Evolutionary conservation across 805 yeast species (phyloP).

Genomic region (Pichia membranifaciens): DNA sequence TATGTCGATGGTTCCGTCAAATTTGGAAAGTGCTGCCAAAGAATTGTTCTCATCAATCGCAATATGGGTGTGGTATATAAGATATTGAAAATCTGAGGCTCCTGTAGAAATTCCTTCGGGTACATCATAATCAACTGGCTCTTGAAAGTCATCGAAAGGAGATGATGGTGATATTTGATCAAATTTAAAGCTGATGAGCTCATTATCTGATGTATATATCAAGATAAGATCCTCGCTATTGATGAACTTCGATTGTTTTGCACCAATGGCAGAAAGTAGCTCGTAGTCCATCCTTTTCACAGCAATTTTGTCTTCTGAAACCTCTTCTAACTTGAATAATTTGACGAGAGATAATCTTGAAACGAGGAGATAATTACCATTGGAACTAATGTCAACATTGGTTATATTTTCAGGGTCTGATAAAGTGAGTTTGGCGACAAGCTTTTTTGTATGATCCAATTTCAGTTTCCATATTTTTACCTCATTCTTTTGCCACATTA

Average conservation of each 20-base stretch:
- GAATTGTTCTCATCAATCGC: slow-evolving; percentile 41
- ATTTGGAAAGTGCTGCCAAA: slow-evolving; percentile 52
- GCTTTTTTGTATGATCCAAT: slow-evolving; percentile 37
- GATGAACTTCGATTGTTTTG: slow-evolving; percentile 46
- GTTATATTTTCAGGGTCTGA: slow-evolving; percentile 79
- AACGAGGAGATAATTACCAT: slow-evolving; percentile 64
- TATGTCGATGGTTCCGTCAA: slow-evolving; percentile 60
- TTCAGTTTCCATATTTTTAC: slow-evolving; percentile 72
- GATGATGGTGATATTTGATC: slow-evolving; percentile 32
- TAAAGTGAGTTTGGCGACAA: slow-evolving; percentile 60
- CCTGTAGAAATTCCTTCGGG: slow-evolving; percentile 8
- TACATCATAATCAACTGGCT: slow-evolving; percentile 28
- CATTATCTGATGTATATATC: slow-evolving; percentile 57
- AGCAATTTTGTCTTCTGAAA: slow-evolving; percentile 32
- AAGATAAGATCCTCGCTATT: slow-evolving; percentile 34
- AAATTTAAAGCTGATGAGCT: slow-evolving; percentile 32
- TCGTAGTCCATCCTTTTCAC: slow-evolving; percentile 50
- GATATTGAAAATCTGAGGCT: slow-evolving; percentile 24
- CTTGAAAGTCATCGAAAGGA: slow-evolving; percentile 38
- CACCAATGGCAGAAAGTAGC: slow-evolving; percentile 41
- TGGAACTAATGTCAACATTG: slow-evolving; percentile 56
- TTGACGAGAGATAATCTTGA: slow-evolving; percentile 64
- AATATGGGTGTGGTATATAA: slow-evolving; percentile 47
- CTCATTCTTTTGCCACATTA: slow-evolving; percentile 77
- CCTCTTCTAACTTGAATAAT: slow-evolving; percentile 56